Evolutionary conservation across 305 asterid species (phyloP).

Genomic region (Fraxinus latifolia): DNA sequence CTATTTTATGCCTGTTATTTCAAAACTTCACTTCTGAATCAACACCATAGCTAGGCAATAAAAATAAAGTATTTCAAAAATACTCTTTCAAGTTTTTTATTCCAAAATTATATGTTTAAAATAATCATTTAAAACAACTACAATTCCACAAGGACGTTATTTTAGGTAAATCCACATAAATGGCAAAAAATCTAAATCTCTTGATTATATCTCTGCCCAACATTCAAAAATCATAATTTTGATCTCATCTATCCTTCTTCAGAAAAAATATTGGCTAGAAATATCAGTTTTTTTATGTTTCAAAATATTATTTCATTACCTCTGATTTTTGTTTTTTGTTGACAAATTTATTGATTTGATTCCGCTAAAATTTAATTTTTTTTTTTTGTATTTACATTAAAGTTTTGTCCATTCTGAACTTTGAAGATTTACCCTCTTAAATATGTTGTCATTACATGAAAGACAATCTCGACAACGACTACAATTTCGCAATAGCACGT

Average conservation of each 20-base stretch:
- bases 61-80: neutral
- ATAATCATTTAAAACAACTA: neutral
- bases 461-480: no score
- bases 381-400: no score
- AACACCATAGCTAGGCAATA: neutral
- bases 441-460: no score
- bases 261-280: neutral
- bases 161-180: neutral
- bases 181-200: neutral
- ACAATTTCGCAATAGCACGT: no score
- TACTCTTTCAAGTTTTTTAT: neutral
- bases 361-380: no score
- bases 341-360: neutral
- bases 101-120: neutral
- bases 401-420: no score
- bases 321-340: neutral
- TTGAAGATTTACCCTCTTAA: no score
- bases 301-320: neutral
- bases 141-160: neutral
- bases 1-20: neutral
- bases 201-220: neutral
- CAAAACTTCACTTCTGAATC: neutral
- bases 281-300: neutral
- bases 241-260: neutral
- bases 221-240: neutral